Percentiles rank a stretch among this genome's conserved stretches.
phyloP scores from a whole-genome alignment of 208 protist species.

The Leishmania guyanensis region DNA sequence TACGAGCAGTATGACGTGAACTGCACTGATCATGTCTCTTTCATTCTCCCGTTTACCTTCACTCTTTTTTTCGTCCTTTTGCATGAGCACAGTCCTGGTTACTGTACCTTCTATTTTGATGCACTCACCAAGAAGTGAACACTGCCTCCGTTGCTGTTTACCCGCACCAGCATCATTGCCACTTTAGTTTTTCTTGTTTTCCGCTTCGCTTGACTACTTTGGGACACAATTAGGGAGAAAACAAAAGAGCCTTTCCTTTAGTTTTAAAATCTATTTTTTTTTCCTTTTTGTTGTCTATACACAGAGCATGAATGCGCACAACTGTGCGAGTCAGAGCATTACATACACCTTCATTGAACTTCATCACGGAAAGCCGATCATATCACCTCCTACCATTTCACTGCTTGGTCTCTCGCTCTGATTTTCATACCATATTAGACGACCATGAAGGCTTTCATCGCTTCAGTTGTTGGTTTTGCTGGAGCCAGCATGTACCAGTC shows the following conservation, averaged over 20 bases:
- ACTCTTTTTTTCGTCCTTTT: background rate
- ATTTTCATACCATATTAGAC: background rate
- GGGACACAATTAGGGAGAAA: background rate
- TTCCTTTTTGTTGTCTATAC: background rate
- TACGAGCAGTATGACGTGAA: background rate
- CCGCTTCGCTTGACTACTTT: no score
- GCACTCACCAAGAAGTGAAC: conserved; percentile 2
- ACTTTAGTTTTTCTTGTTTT: background rate
- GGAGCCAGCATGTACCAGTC: conserved; percentile 42
- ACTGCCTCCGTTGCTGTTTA: background rate
- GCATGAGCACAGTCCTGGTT: background rate
- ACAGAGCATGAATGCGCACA: background rate
- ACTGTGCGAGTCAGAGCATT: background rate
- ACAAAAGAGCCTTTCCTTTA: background rate
- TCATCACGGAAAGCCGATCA: background rate
- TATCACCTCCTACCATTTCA: background rate
- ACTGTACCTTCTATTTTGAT: background rate
- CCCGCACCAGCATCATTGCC: background rate
- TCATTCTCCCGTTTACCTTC: background rate
- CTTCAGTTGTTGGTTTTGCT: conserved; percentile 33
- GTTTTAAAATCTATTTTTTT: background rate
- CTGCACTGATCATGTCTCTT: background rate
- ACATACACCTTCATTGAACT: background rate
- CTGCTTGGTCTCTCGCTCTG: background rate
- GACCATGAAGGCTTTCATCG: conserved; percentile 51